Evolutionary conservation across 2,329 filamentous ascomycete genomes (phyloP).

Genomic region (Cercospora janseana): DNA sequence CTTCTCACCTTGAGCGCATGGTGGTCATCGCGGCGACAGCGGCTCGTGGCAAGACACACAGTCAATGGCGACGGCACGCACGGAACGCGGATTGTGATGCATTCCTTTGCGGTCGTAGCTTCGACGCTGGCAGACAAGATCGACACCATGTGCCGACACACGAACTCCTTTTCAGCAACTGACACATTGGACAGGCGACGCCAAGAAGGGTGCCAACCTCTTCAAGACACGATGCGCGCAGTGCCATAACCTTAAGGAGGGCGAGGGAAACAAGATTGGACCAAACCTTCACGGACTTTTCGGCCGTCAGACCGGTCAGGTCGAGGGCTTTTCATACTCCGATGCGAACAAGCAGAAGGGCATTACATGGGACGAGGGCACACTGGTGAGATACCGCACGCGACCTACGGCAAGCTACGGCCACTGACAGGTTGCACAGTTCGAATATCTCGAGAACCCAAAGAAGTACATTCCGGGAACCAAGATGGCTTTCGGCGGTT

Average conservation of each 20-base stretch:
- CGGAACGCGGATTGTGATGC: too few species aligned
- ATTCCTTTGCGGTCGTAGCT: too few species aligned
- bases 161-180: constrained; percentile 10
- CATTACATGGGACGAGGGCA: constrained; percentile 80
- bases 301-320: constrained; percentile 88
- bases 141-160: neutral
- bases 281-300: constrained; percentile 96
- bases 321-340: constrained; percentile 94
- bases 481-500: constrained; percentile 99
- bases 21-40: neutral
- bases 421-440: constrained; percentile 52
- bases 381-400: constrained; percentile 60
- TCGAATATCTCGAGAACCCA: constrained; percentile 99
- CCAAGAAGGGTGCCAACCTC: constrained; percentile 95
- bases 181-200: constrained; percentile 63
- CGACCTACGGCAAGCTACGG: neutral
- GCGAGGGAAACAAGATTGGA: constrained; percentile 96
- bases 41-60: neutral
- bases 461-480: constrained; percentile 99
- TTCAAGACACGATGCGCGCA: constrained; percentile 99
- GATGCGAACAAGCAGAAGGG: constrained; percentile 99
- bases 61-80: neutral
- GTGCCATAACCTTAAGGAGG: constrained; percentile 93
- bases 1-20: constrained; percentile 1
- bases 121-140: too few species aligned